Conservation (phyloP, 352 stramenopile genomes). For the Phytopythium cucurbitacearum region DNA sequence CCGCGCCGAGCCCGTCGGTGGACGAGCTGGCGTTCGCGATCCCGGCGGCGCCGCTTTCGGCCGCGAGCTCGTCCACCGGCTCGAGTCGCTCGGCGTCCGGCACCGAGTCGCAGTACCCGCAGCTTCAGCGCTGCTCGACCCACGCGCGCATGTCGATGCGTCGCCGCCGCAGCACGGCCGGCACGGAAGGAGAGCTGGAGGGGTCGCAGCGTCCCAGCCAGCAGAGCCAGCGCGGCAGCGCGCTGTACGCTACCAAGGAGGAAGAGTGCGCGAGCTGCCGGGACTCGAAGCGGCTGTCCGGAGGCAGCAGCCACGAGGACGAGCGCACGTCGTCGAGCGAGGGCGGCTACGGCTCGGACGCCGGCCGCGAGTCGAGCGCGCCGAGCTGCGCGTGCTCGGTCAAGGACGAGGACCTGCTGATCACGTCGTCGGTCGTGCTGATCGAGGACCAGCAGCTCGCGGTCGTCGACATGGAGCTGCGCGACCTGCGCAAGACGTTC, state of each 20-base stretch:
- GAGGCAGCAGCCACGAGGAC: conserved; percentile 27
- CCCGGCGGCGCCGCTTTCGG: conserved; percentile 23
- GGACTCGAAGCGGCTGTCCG: conserved; percentile 29
- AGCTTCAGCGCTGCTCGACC: conserved; percentile 31
- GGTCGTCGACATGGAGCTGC: conserved; percentile 60
- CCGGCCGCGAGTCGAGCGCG: conserved; percentile 28
- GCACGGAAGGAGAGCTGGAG: conserved; percentile 18
- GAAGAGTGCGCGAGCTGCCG: conserved; percentile 10
- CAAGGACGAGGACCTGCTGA: conserved; percentile 29
- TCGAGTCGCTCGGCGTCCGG: conserved; percentile 14
- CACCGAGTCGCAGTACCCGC: conserved; percentile 4
- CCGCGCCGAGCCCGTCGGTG: conserved; percentile 63
- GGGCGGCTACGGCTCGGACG: conserved; percentile 28
- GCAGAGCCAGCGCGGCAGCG: conserved; percentile 14
- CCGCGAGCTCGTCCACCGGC: conserved; percentile 1
- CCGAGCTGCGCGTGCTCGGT: conserved; percentile 46
- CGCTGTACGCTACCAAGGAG: conserved; percentile 11
- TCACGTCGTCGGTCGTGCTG: conserved; percentile 38
- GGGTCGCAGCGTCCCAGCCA: conserved; percentile 15
- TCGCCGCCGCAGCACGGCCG: conserved; percentile 26
- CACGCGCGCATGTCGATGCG: conserved; percentile 30
- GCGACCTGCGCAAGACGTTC: conserved; percentile 57
- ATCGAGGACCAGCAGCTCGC: conserved; percentile 69
- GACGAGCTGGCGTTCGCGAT: conserved; percentile 63
- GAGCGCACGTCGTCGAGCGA: conserved; percentile 31